Conservation (phyloP, 495 filamentous ascomycete genomes). For the Neurospora sp. region DNA sequence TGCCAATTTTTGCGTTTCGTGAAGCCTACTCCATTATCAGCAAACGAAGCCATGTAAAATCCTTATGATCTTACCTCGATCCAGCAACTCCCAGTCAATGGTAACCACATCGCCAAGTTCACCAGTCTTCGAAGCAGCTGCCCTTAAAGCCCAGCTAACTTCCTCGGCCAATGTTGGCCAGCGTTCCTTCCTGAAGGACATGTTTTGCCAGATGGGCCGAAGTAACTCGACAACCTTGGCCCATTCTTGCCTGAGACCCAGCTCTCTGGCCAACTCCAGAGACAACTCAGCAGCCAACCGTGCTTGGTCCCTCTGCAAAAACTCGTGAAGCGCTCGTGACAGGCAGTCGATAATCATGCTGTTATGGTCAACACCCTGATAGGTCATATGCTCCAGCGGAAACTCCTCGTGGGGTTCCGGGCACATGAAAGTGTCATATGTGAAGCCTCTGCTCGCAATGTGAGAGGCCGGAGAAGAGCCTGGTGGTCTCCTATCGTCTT, state of each 20-base stretch:
- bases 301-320: constrained; percentile 49
- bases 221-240: constrained; percentile 56
- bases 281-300: constrained; percentile 59
- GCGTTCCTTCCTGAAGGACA: constrained; percentile 65
- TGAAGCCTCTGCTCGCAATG: constrained; percentile 55
- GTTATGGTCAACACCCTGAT: constrained; percentile 51
- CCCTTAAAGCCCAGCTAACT: constrained; percentile 61
- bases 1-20: constrained; percentile 48
- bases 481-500: constrained; percentile 61
- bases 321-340: constrained; percentile 53
- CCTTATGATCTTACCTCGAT: constrained; percentile 41
- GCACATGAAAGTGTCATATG: constrained; percentile 81
- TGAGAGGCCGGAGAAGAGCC: constrained; percentile 56
- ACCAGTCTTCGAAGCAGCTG: constrained; percentile 55
- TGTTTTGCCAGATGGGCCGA: constrained; percentile 57
- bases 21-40: constrained; percentile 39
- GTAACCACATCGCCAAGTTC: constrained; percentile 57
- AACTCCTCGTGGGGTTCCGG: constrained; percentile 65
- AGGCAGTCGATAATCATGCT: constrained; percentile 50
- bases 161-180: constrained; percentile 74
- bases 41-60: not conserved
- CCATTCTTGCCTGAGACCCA: constrained; percentile 54
- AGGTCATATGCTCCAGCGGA: constrained; percentile 36
- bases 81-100: constrained; percentile 79
- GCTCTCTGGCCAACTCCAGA: constrained; percentile 58